phyloP scores from a whole-genome alignment of 2,329 filamentous ascomycete species.

The Aureobasidium sp. region DNA sequence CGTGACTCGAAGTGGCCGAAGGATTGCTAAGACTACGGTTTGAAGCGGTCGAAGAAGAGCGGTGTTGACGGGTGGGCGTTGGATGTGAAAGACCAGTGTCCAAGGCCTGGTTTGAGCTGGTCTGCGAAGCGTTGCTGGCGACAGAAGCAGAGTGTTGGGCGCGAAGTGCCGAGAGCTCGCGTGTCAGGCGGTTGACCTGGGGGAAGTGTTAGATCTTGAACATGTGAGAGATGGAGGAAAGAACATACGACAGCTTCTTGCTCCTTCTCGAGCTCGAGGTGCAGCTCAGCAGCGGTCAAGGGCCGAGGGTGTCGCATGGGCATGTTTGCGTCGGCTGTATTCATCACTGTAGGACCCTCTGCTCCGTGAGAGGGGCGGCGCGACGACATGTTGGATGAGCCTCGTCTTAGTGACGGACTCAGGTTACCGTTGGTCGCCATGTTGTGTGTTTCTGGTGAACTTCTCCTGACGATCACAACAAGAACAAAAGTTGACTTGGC shows the following conservation, averaged over 20 bases:
- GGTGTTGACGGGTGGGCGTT: conserved; percentile 47
- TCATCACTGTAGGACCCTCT: background rate
- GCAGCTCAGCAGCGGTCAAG: conserved; percentile 79
- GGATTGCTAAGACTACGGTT: conserved; percentile 14
- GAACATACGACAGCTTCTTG: conserved; percentile 78
- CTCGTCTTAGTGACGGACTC: conserved; percentile 15
- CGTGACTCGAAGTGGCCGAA: conserved; percentile 19
- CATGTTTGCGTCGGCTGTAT: conserved; percentile 18
- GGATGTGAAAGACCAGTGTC: conserved; percentile 42
- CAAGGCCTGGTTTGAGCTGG: conserved; percentile 40
- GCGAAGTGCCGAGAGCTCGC: conserved; percentile 79
- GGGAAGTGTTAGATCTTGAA: background rate
- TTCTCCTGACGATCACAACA: background rate
- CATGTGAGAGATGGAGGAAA: too few relatives aligned
- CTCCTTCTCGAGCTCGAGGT: conserved; percentile 85
- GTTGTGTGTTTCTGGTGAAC: background rate
- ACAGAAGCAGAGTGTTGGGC: conserved; percentile 54
- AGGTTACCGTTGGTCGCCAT: conserved; percentile 5
- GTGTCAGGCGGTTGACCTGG: conserved; percentile 84
- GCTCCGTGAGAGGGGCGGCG: conserved; percentile 36
- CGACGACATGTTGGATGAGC: conserved; percentile 33
- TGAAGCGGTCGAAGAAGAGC: conserved; percentile 21
- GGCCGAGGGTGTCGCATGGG: conserved; percentile 81
- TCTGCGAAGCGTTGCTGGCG: conserved; percentile 47
- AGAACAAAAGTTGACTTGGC: background rate